These are phyloP conservation scores for Penicillium verrucosum DNA, from an alignment of 2,329 filamentous ascomycete genomes.

Conservation along the genomic window DNA sequence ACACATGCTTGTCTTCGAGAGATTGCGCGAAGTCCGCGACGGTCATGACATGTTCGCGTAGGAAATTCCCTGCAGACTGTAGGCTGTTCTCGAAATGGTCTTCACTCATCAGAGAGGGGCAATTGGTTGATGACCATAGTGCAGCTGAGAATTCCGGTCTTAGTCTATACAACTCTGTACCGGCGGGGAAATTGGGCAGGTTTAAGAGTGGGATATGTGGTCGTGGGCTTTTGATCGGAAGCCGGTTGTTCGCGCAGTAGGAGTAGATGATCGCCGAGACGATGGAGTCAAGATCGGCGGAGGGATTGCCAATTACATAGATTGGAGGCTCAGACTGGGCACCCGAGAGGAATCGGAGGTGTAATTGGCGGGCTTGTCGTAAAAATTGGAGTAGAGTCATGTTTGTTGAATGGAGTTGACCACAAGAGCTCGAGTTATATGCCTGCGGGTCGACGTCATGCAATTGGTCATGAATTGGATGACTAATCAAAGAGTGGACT, in stretches of 20 bases:
- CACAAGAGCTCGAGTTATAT: too few species aligned
- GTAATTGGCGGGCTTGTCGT: slow-evolving; percentile 30
- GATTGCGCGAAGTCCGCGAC: slow-evolving; percentile 37
- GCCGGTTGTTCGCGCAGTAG: slow-evolving; percentile 52
- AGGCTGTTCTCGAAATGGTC: slow-evolving; percentile 26
- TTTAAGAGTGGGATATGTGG: slow-evolving; percentile 59
- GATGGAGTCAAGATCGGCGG: slow-evolving; percentile 62
- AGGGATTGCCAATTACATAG: slow-evolving; percentile 45
- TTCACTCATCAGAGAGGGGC: slow-evolving; percentile 12
- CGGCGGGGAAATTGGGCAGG: slow-evolving; percentile 46
- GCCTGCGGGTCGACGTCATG: not conserved
- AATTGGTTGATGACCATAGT: slow-evolving; percentile 48
- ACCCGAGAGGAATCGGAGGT: slow-evolving; percentile 28
- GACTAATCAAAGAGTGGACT: not conserved
- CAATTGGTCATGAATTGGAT: slow-evolving; percentile 3
- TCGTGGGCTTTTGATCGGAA: slow-evolving; percentile 35
- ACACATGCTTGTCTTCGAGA: slow-evolving; percentile 10
- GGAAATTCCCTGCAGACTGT: slow-evolving; percentile 24
- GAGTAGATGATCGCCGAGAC: slow-evolving; percentile 60
- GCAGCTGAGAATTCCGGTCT: slow-evolving; percentile 59
- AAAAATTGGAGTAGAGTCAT: slow-evolving; percentile 39
- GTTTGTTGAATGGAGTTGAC: not conserved
- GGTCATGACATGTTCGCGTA: slow-evolving; percentile 40
- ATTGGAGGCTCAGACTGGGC: slow-evolving; percentile 28
- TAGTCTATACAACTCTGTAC: slow-evolving; percentile 50